Percentiles rank a stretch among this genome's conserved stretches.
phyloP scores from a whole-genome alignment of 768 basidiomycete species.

The Dacryopinax primogenitus region DNA sequence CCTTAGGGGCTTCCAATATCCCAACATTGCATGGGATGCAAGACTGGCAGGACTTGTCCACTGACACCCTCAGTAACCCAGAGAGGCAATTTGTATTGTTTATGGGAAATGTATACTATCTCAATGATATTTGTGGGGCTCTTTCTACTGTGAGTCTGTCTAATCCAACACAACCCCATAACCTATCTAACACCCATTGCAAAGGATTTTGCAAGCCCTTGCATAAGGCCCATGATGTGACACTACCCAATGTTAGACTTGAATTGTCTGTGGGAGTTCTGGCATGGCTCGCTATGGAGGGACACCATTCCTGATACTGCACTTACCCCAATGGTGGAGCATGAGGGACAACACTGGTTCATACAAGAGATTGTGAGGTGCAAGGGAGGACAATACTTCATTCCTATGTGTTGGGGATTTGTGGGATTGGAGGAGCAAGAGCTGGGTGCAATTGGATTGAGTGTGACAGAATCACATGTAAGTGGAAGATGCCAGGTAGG shows the following conservation, averaged over 20 bases:
- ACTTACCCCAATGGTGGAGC: background rate
- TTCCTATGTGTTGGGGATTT: background rate
- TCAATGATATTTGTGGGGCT: background rate
- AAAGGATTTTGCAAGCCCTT: background rate
- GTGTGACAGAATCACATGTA: too few relatives aligned
- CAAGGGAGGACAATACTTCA: background rate
- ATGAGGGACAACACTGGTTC: background rate
- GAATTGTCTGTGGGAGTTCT: background rate
- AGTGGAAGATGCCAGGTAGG: background rate
- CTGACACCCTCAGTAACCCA: background rate
- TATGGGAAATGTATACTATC: background rate
- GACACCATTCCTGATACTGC: background rate
- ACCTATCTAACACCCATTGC: too few relatives aligned
- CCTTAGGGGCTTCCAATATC: conserved; percentile 19
- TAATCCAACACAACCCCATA: too few relatives aligned
- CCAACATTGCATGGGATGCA: background rate
- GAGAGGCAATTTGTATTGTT: background rate
- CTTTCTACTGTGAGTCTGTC: background rate
- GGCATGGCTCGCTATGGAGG: background rate
- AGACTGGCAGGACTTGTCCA: background rate
- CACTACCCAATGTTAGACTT: background rate
- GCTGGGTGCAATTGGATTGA: background rate
- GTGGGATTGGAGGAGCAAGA: background rate
- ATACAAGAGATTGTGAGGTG: background rate
- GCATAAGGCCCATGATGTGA: background rate